Evolutionary conservation across 441 rosid species (phyloP), one percentile per base, ranked within the genome.

Genomic region (Adansonia grandidieri): DNA sequence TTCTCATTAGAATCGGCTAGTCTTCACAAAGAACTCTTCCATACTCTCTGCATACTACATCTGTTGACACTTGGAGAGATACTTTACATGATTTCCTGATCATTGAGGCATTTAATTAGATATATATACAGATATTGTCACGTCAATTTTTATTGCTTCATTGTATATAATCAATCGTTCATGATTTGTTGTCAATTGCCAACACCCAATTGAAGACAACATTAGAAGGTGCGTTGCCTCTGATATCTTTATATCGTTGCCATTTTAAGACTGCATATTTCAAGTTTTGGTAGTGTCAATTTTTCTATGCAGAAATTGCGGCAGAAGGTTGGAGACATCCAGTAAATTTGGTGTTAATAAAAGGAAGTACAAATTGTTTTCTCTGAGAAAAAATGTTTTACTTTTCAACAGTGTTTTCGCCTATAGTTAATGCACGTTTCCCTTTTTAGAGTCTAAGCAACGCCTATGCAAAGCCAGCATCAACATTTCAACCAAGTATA

Each of bases 71-170:
- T 73, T 40, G 50, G 57, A 47, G 63, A 71, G 24, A 28, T 71
- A 44, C 56, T 47, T 22, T 24, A 13, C 66, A 11, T 13, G 28
- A 44, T 44, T 40, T 32, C 13, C 32, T 67, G 15, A 44, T 44
- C 19, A 8, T 24, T 14, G 77, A 74, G 70, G 56, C 58, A 14
- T 47, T 74, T 74, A 51, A 0, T 44, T 74, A n/a, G 6, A 67
- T 66, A 70, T 70, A 71, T 53, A 72, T 42, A 32, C 63, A 72
- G 40, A 68, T 69, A 22, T 14, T 9, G 42, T 48, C 19, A 48
- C 40, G 10, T 47, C 37, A 20, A 13, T 19, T 48, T 47, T 22
- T 20, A 22, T 68, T 20, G 73, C 19, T 22, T 22, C 40, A 69
- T 69, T 69, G 58, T 69, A 45, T 48, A 10, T 20, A 47, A 47